phyloP scores from a whole-genome alignment of 495 filamentous ascomycete species.

The Alectoria sarmentosa region DNA sequence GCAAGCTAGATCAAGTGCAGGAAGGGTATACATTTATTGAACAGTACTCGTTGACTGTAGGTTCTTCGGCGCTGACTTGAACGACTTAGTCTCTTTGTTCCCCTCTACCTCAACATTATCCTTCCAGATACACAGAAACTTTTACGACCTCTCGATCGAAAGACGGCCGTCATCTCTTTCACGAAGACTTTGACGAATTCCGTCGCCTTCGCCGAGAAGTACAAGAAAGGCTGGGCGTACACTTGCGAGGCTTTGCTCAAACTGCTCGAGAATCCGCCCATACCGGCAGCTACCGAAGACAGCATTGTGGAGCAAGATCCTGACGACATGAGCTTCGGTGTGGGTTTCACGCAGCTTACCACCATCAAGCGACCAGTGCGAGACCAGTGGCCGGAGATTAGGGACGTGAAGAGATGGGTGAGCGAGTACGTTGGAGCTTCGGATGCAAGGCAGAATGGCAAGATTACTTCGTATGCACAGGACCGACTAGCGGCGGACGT shows the following conservation, averaged over 20 bases:
- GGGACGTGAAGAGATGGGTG: constrained; percentile 75
- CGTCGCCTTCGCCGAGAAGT: constrained; percentile 63
- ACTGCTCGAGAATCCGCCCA: constrained; percentile 78
- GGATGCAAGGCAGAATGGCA: constrained; percentile 47
- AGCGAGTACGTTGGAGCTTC: constrained; percentile 59
- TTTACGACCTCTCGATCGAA: constrained; percentile 80
- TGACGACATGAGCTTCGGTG: constrained; percentile 89
- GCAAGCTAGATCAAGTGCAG: constrained; percentile 72
- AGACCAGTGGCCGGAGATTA: constrained; percentile 78
- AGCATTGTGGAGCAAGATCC: constrained; percentile 75
- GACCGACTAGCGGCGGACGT: constrained; percentile 52
- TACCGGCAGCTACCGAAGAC: constrained; percentile 65
- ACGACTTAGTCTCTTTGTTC: constrained; percentile 59
- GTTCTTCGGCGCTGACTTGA: constrained; percentile 25
- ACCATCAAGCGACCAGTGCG: constrained; percentile 64
- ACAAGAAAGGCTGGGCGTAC: constrained; percentile 81
- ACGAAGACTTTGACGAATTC: constrained; percentile 85
- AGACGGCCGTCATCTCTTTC: constrained; percentile 84
- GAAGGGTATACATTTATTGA: constrained; percentile 41
- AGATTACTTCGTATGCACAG: constrained; percentile 49
- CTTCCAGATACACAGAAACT: constrained; percentile 83
- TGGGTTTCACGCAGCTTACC: constrained; percentile 85
- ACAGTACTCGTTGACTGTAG: not conserved
- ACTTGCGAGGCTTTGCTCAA: constrained; percentile 81
- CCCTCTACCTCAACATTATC: constrained; percentile 76